Base-by-base conservation (phyloP, 202 grass and related monocot genomes). In the Brachypodium distachyon region DNA sequence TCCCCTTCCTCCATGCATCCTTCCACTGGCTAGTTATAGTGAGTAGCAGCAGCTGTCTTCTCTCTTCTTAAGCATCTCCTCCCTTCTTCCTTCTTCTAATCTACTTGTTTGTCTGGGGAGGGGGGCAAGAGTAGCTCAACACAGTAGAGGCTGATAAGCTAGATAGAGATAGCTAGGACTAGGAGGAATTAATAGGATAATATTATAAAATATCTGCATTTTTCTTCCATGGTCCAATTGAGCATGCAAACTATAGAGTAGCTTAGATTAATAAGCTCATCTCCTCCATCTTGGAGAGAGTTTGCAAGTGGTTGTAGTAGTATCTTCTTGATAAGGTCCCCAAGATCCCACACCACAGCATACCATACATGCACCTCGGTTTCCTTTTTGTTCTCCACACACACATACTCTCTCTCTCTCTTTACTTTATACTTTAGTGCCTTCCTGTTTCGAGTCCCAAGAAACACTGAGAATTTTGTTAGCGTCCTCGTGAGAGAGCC, bases 281-380 rank as follows among this genome's bases (percentile, higher is more conserved):
- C 57, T 55, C 60, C 60, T 43, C 55, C 72, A 13, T 64, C 78
- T 70, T 80, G 54, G 63, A n/a, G n/a, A n/a, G n/a, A 25, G 47
- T 77, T 88, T 81, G 64, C 82, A 81, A 80, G 14, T 47, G 64
- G 72, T 33, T n/a, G n/a, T n/a, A 18, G 34, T 28, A 16, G 81
- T 77, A 42, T 85, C 81, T 88, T 88, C 64, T 77, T 89, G 86
- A 89, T 84, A 89, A 89, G 86, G 72, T 89, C 72, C 70, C 72
- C 81, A 77, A 65, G 81, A 84, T 88, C 86, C 85, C 62, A 79
- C 75, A 70, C 59, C 37, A 73, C 53, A 46, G 39, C 77, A 81
- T 77, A 81, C 83, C 59, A 73, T 66, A 47, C 68, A 80, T 27
- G 9, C 74, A 57, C 59, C 61, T 61, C 77, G 47, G 37, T 52